These are phyloP conservation scores for Chrysoporthe puriensis DNA, from an alignment of 2,329 filamentous ascomycete species.

Conservation along the genomic window DNA sequence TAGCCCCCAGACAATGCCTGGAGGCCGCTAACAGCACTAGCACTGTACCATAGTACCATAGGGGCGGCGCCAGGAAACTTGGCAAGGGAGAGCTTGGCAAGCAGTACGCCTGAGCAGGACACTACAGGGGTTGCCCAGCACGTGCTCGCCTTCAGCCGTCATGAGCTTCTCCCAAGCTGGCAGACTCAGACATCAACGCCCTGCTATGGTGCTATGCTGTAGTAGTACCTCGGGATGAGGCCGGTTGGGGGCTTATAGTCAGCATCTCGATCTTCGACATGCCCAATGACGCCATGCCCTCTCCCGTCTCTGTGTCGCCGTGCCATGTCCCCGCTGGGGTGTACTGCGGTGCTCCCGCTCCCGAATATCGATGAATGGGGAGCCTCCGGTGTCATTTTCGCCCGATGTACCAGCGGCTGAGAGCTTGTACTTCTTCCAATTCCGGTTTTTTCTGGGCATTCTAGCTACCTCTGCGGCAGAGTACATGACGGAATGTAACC, in stretches of 20 bases:
- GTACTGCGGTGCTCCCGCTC: neutral
- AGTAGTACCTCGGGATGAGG: neutral
- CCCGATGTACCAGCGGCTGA: neutral
- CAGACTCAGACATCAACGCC: neutral
- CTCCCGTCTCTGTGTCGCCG: neutral
- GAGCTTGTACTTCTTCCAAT: neutral
- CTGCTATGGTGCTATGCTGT: neutral
- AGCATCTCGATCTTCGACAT: conserved; percentile 9
- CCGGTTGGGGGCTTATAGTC: neutral
- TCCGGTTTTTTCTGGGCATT: conserved; percentile 1
- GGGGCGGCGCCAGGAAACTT: conserved; percentile 2
- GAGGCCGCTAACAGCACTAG: neutral
- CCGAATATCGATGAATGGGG: neutral
- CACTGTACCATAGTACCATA: neutral
- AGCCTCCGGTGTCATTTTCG: neutral
- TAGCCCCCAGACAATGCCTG: neutral
- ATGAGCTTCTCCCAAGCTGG: neutral
- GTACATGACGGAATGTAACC: conserved; percentile 1
- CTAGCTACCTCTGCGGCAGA: neutral
- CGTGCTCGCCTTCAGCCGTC: conserved; percentile 6
- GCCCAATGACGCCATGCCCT: conserved; percentile 11
- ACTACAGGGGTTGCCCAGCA: conserved; percentile 5
- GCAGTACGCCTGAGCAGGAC: neutral
- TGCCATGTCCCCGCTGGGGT: neutral
- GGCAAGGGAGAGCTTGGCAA: conserved; percentile 3